Evolutionary conservation across 2,329 filamentous ascomycete species (phyloP).

Genomic region (Dactylonectria macrodidyma): DNA sequence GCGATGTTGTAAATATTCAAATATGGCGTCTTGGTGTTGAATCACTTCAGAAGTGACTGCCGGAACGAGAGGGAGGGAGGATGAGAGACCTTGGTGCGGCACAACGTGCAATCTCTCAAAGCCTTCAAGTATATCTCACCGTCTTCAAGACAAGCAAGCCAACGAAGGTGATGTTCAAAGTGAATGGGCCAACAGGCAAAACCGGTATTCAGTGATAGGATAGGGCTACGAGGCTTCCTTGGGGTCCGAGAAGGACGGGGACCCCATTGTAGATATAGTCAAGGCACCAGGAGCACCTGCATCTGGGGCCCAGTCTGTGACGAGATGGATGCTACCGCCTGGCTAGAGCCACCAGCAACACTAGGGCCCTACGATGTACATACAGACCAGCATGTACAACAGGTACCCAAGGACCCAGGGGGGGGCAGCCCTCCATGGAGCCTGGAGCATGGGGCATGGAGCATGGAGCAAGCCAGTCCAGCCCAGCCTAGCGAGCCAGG

Average conservation of each 20-base stretch:
- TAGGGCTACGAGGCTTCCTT: conserved; percentile 40
- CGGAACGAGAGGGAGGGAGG: not conserved
- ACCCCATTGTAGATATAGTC: conserved; percentile 48
- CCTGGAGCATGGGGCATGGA: conserved; percentile 28
- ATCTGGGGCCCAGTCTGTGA: conserved; percentile 46
- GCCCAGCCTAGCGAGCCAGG: conserved; percentile 27
- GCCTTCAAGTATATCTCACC: conserved; percentile 15
- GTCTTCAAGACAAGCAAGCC: conserved; percentile 17
- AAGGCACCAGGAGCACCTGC: conserved; percentile 47
- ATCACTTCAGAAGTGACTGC: conserved; percentile 19
- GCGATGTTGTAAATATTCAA: not conserved
- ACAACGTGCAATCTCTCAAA: conserved; percentile 20
- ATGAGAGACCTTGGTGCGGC: conserved; percentile 2
- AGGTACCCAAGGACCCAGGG: conserved; percentile 21
- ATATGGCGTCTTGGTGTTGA: conserved; percentile 15
- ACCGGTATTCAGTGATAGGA: conserved; percentile 18
- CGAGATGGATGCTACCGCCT: conserved; percentile 32
- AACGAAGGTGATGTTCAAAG: conserved; percentile 29
- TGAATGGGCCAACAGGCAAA: conserved; percentile 14
- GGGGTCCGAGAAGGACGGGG: conserved; percentile 40
- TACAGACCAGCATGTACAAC: conserved; percentile 26
- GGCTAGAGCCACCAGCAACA: conserved; percentile 33
- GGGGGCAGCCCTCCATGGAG: conserved; percentile 35
- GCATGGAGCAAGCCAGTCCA: conserved; percentile 30
- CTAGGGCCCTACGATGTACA: conserved; percentile 37